Evolutionary conservation across 495 filamentous ascomycete genomes (phyloP), one percentile per base, ranked within the genome.

Genomic region (Aspergillus baeticus): DNA sequence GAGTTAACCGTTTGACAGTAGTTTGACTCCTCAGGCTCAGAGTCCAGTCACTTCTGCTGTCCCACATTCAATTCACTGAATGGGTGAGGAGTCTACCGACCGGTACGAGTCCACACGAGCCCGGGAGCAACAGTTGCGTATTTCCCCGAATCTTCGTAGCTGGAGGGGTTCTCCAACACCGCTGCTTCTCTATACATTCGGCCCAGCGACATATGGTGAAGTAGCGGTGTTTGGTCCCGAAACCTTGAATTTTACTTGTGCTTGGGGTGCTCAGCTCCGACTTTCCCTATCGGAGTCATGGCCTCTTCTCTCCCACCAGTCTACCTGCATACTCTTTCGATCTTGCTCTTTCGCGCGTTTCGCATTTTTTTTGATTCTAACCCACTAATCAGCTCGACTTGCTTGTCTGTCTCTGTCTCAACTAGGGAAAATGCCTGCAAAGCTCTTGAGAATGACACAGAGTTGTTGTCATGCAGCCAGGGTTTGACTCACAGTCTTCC

Each of bases 181-280:
- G 45, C 45, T 17, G 45, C n/a, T 49, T 49, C 45, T 11, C 6
- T 49, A 49, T 49, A 49, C 31, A 49, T 20, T 20, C 45, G 3
- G 31, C 15, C 31, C 29, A 13, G 17, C n/a, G 17, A 21, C 29
- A 49, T 49, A 36, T 29, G n/a, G 31, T 10, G 7, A 49, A 49
- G 31, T 33, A 36, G 45, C 45, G 45, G 45, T 49, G 45, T 49
- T 49, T 36, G 31, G 7, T 8, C 15, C 45, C 21, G 6, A 10
- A 18, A 18, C 15, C 3, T 18, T 17, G 29, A 18, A 4, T 13
- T 35, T 11, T 8, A 5, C 15, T 18, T 17, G 5, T 49, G 29
- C 14, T 34, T n/a, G 15, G 8, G 6, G 29, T 21, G n/a, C 5
- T 49, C 45, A 49, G 45, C 45, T 49, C 45, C 45, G 45, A 49